These are phyloP conservation scores for Podospora appendiculata DNA, from an alignment of 495 filamentous ascomycete species.

Conservation along the genomic window DNA sequence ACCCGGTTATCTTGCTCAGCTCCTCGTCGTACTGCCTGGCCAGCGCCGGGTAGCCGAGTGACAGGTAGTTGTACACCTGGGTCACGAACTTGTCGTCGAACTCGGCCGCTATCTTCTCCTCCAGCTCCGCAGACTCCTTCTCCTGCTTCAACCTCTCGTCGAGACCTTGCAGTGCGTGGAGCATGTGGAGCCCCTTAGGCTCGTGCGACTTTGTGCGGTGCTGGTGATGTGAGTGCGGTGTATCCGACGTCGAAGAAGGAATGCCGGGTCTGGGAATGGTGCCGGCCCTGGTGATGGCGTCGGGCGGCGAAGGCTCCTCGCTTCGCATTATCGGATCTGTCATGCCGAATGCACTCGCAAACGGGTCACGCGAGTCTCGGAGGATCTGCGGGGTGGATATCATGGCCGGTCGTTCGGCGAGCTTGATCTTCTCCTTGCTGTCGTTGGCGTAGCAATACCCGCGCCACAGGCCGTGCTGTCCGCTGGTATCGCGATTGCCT, in stretches of 20 bases:
- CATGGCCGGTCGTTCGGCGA: conserved; percentile 25
- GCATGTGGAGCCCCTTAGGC: conserved; percentile 37
- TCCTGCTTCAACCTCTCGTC: conserved; percentile 41
- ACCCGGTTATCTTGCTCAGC: conserved; percentile 66
- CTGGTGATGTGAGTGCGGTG: conserved; percentile 8
- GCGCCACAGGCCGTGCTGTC: conserved; percentile 56
- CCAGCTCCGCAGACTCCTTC: conserved; percentile 38
- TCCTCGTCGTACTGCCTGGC: conserved; percentile 78
- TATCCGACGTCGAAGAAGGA: conserved; percentile 7
- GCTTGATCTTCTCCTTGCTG: conserved; percentile 26
- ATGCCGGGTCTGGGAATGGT: background rate
- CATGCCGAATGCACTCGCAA: conserved; percentile 25
- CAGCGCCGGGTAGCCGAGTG: conserved; percentile 78
- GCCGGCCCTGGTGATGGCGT: conserved; percentile 1
- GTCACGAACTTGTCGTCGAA: conserved; percentile 81
- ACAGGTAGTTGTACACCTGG: conserved; percentile 94
- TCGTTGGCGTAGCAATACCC: conserved; percentile 49
- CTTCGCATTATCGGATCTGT: conserved; percentile 13
- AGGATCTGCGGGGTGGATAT: conserved; percentile 31
- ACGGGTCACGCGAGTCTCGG: conserved; percentile 24
- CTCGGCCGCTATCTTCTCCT: conserved; percentile 53
- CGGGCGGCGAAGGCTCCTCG: conserved; percentile 17
- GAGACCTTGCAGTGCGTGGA: conserved; percentile 37
- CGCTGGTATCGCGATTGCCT: conserved; percentile 40
- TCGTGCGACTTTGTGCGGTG: conserved; percentile 22